Evolutionary conservation across 2,329 filamentous ascomycete genomes (phyloP), one percentile per base, ranked within the genome.

Genomic region (Bipolaris sorokiniana): DNA sequence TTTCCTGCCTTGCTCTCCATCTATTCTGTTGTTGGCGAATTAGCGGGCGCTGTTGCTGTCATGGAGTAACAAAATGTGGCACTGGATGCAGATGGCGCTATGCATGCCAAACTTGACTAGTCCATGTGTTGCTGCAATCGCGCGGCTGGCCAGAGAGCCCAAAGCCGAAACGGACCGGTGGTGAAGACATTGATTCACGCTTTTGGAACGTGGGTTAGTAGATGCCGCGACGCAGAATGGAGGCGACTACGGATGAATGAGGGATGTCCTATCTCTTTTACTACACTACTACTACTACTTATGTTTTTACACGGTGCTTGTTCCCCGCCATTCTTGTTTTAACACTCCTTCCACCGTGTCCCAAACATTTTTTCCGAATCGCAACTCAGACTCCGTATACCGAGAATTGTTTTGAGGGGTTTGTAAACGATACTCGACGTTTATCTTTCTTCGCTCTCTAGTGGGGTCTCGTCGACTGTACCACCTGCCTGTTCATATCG

Each of bases 101-200:
- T 65, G 46, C 36, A 58, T n/a, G 46, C 47, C 46, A 22, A 22
- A 26, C 44, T 59, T 26, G 40, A 58, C 41, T 69, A 69, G 66
- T 65, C 59, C 61, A 69, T 67, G 48, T 69, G 57, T 66, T 51
- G 56, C 65, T 69, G 61, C 63, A 57, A 69, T 69, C 66, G 66
- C 60, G 58, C 44, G 6, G 11, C 28, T 11, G 9, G 16, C 13
- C 20, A 16, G 18, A 23, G 40, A 26, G 20, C 23, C 31, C 18
- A 31, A 22, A 47, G 31, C 62, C 59, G 50, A 64, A 61, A 57
- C 51, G 57, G 65, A 18, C 45, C 18, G 45, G 45, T 67, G 61
- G 62, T 69, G 66, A 67, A 54, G 61, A 64, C 63, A 52, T 62
- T 53, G 57, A 66, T 59, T 64, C 38, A 62, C 62, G 58, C 55